Evolutionary conservation across 352 stramenopile genomes (phyloP).

Genomic region (Globisporangium emineosum): DNA sequence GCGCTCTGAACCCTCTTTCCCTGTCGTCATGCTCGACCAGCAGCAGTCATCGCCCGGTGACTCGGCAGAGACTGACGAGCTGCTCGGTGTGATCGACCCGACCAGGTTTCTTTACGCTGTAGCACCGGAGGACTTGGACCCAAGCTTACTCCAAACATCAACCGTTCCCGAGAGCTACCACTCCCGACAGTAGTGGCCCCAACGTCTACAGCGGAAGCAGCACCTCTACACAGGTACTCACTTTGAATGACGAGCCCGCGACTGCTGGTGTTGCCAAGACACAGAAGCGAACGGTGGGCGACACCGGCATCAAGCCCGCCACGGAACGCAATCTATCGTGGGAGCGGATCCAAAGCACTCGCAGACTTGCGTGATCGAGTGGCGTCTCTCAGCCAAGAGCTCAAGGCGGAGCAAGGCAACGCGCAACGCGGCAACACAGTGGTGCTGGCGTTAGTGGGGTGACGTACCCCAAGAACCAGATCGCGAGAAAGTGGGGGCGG

Average conservation of each 20-base stretch:
- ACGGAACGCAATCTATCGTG: not conserved
- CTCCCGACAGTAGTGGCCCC: not conserved
- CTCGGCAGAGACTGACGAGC: not conserved
- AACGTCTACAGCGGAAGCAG: not conserved
- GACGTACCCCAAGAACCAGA: not conserved
- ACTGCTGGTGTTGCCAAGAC: not conserved
- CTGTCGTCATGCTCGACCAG: too few relatives aligned
- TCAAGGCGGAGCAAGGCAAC: not conserved
- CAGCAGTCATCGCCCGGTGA: too few relatives aligned
- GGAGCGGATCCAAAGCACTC: not conserved
- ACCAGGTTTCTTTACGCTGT: not conserved
- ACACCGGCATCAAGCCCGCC: not conserved
- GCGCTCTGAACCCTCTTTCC: too few relatives aligned
- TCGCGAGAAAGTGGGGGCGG: not conserved
- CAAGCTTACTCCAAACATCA: not conserved
- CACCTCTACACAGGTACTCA: not conserved
- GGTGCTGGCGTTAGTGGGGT: not conserved
- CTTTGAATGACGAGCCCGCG: not conserved
- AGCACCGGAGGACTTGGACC: not conserved
- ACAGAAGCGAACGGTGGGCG: not conserved
- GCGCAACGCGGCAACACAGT: not conserved
- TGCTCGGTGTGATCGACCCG: not conserved
- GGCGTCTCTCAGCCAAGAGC: not conserved
- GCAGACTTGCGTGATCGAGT: not conserved
- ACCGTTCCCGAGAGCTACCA: not conserved